Percentiles rank a stretch among this genome's conserved stretches.
Evolutionary conservation across 202 grass and related monocot genomes (phyloP).

Genomic region (Zoysia matrella): DNA sequence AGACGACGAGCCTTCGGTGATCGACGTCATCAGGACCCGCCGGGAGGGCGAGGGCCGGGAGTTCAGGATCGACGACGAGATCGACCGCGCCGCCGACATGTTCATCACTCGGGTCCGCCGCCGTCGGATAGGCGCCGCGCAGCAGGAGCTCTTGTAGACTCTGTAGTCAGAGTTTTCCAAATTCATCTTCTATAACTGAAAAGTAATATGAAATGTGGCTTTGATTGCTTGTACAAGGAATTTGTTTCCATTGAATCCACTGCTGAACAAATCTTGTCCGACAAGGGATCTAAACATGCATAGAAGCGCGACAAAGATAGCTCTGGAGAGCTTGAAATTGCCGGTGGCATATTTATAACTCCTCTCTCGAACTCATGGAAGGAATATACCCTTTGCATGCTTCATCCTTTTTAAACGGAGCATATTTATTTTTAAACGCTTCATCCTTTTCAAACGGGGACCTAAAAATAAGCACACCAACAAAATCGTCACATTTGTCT

Average conservation of each 20-base stretch:
- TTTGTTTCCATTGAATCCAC: too few relatives aligned
- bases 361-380: too few relatives aligned
- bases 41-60: conserved; percentile 39
- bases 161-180: too few relatives aligned
- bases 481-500: neutral
- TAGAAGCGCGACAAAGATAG: too few relatives aligned
- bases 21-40: conserved; percentile 45
- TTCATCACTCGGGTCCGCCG: conserved; percentile 55
- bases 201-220: too few relatives aligned
- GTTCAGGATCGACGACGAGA: conserved; percentile 66
- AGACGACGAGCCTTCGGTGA: conserved; percentile 44
- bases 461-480: neutral
- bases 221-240: too few relatives aligned
- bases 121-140: conserved; percentile 32
- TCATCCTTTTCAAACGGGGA: neutral
- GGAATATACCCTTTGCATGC: neutral
- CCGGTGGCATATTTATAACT: neutral
- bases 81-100: conserved; percentile 55
- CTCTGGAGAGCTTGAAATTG: neutral
- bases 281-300: too few relatives aligned
- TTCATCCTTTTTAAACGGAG: neutral
- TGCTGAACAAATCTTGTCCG: too few relatives aligned
- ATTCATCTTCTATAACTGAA: too few relatives aligned
- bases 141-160: too few relatives aligned
- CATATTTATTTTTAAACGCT: neutral